Evolutionary conservation across 495 filamentous ascomycete genomes (phyloP).

Genomic region (Cercophora samala): DNA sequence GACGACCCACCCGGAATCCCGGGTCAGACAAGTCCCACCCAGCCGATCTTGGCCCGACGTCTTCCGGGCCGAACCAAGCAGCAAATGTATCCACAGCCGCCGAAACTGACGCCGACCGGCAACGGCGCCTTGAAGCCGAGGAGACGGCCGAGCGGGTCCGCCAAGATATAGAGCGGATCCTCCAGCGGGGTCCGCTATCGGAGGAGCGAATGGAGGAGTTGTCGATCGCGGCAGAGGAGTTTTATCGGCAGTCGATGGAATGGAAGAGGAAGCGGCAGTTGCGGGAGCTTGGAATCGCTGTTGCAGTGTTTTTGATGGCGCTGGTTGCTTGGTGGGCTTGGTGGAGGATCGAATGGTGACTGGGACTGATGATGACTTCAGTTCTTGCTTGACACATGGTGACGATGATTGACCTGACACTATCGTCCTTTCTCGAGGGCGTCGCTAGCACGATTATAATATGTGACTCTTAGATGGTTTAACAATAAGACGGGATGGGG

Average conservation of each 20-base stretch:
- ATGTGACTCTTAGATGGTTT: no score
- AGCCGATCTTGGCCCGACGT: not conserved
- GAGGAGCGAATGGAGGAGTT: not conserved
- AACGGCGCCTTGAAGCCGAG: not conserved
- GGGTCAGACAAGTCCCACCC: not conserved
- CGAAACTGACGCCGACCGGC: not conserved
- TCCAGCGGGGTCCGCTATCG: not conserved
- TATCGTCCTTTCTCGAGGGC: no score
- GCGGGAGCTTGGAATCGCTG: not conserved
- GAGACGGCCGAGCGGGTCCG: not conserved
- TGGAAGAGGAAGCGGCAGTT: not conserved
- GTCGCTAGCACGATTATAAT: no score
- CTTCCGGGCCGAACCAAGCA: not conserved
- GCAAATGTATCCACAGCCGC: not conserved
- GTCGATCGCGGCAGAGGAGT: not conserved
- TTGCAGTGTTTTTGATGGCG: not conserved
- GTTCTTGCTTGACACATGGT: no score
- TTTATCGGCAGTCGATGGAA: slow-evolving; percentile 2
- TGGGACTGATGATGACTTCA: no score
- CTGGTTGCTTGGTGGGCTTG: not conserved
- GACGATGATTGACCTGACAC: no score
- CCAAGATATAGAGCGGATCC: slow-evolving; percentile 2
- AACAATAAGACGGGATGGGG: no score
- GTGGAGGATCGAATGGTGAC: not conserved
- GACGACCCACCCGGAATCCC: not conserved